These are phyloP conservation scores for Emergomyces orientalis DNA, from an alignment of 2,329 filamentous ascomycete genomes.

Conservation along the genomic window DNA sequence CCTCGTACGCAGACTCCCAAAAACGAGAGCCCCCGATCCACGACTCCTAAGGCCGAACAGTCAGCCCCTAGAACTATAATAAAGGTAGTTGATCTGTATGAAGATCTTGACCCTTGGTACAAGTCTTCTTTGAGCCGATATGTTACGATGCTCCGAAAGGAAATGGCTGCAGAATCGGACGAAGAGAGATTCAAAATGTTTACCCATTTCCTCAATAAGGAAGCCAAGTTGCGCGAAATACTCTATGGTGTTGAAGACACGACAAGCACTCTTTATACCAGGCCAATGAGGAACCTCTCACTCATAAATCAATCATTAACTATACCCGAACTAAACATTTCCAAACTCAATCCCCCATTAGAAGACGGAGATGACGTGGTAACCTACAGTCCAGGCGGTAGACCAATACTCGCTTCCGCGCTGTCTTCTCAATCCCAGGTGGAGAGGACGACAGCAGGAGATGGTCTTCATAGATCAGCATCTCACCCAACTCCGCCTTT, in stretches of 20 bases:
- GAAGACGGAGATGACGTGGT: conserved; percentile 22
- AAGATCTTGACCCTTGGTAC: conserved; percentile 49
- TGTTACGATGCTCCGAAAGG: conserved; percentile 46
- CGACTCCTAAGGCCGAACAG: conserved; percentile 8
- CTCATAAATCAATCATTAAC: conserved; percentile 6
- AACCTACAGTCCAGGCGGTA: conserved; percentile 46
- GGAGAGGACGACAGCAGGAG: conserved; percentile 7
- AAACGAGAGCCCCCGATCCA: conserved; percentile 4
- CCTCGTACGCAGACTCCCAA: conserved; percentile 3
- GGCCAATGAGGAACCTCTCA: conserved; percentile 13
- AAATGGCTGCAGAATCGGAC: conserved; percentile 40
- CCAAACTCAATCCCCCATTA: conserved; percentile 4
- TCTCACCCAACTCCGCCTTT: conserved; percentile 19
- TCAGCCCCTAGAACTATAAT: conserved; percentile 11
- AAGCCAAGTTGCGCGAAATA: conserved; percentile 40
- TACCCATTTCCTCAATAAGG: conserved; percentile 41
- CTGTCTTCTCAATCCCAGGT: conserved; percentile 12
- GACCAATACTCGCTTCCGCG: conserved; percentile 35
- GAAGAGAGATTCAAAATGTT: conserved; percentile 47
- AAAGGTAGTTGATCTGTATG: conserved; percentile 38
- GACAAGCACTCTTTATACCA: conserved; percentile 18
- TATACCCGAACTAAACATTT: background rate
- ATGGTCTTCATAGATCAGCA: conserved; percentile 21
- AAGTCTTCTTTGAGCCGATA: conserved; percentile 47
- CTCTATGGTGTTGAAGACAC: conserved; percentile 41